A percentile compares a stretch with the other conserved stretches of the same genome.
Conservation (phyloP, 2,329 filamentous ascomycete species). For the Trematosphaeria pertusa region DNA sequence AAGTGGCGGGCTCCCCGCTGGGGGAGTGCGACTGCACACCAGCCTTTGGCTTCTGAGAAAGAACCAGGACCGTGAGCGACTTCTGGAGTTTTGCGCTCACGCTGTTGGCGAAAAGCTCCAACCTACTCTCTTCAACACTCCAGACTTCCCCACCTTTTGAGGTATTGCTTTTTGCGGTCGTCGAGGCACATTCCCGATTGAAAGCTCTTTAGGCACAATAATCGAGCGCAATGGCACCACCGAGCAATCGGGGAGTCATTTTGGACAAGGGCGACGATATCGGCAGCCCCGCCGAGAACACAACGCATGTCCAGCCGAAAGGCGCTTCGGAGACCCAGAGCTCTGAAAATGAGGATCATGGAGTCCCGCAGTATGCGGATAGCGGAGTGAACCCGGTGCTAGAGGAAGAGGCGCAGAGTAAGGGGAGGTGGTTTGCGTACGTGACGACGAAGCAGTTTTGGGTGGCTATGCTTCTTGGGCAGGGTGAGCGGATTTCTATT, state of each 20-base stretch:
- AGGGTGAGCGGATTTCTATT: conserved; percentile 39
- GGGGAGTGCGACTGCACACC: too few relatives aligned
- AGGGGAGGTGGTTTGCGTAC: conserved; percentile 68
- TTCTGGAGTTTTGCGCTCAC: conserved; percentile 53
- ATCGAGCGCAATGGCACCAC: conserved; percentile 19
- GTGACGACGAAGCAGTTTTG: conserved; percentile 87
- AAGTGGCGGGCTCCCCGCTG: too few relatives aligned
- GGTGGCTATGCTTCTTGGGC: conserved; percentile 78
- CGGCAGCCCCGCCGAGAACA: conserved; percentile 21
- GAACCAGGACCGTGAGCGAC: conserved; percentile 43
- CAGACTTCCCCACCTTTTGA: not conserved
- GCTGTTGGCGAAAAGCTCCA: conserved; percentile 46
- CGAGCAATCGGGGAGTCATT: conserved; percentile 4
- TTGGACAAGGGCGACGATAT: conserved; percentile 24
- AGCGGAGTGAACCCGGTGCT: conserved; percentile 24
- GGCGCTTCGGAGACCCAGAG: conserved; percentile 24
- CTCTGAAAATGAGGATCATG: conserved; percentile 41
- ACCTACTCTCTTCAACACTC: too few relatives aligned
- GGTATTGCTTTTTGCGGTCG: not conserved
- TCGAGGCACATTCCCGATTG: too few relatives aligned
- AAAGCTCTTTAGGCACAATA: too few relatives aligned
- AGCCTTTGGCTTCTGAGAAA: too few relatives aligned
- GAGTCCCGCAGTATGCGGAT: conserved; percentile 11
- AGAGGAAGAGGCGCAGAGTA: conserved; percentile 48
- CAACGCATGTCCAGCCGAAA: conserved; percentile 29